phyloP scores from a whole-genome alignment of 768 basidiomycete species.

The Tricholomella constricta region DNA sequence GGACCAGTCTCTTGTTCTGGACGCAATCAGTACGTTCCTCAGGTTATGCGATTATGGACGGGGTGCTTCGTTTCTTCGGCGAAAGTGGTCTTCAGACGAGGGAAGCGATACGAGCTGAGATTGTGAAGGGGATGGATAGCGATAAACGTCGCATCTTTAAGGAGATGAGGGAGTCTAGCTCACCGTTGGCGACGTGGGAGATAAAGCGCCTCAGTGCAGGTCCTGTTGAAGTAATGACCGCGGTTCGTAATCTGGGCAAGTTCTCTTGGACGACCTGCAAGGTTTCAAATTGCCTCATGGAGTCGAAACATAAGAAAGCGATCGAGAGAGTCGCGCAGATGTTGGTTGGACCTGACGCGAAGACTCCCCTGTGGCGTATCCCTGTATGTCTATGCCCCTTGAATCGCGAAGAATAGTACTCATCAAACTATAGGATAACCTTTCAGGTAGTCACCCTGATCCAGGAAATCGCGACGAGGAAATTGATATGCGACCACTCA shows the following conservation, averaged over 20 bases:
- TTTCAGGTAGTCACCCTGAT: too few relatives aligned
- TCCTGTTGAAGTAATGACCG: conserved; percentile 8
- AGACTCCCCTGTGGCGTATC: conserved; percentile 14
- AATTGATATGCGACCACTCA: not conserved
- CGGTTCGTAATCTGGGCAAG: conserved; percentile 17
- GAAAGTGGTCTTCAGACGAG: not conserved
- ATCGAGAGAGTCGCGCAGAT: not conserved
- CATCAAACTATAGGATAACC: conserved; percentile 1
- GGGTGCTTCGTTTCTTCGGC: conserved; percentile 8
- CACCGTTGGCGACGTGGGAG: conserved; percentile 17
- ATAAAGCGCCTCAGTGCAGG: conserved; percentile 16
- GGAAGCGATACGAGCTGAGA: conserved; percentile 1
- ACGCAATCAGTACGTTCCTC: conserved; percentile 11
- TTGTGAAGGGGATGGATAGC: conserved; percentile 11
- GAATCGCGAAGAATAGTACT: not conserved
- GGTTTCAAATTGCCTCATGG: not conserved
- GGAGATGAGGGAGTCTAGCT: not conserved
- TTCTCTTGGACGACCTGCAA: conserved; percentile 19
- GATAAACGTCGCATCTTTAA: conserved; percentile 6
- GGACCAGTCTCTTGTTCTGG: conserved; percentile 20
- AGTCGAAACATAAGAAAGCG: not conserved
- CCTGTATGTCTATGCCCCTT: conserved; percentile 5
- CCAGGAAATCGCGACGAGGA: conserved; percentile 3
- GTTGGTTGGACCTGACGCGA: conserved; percentile 17
- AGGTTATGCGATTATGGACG: conserved; percentile 18